Conservation (phyloP, 805 yeast species). For the Suhomyces canberraensis region DNA sequence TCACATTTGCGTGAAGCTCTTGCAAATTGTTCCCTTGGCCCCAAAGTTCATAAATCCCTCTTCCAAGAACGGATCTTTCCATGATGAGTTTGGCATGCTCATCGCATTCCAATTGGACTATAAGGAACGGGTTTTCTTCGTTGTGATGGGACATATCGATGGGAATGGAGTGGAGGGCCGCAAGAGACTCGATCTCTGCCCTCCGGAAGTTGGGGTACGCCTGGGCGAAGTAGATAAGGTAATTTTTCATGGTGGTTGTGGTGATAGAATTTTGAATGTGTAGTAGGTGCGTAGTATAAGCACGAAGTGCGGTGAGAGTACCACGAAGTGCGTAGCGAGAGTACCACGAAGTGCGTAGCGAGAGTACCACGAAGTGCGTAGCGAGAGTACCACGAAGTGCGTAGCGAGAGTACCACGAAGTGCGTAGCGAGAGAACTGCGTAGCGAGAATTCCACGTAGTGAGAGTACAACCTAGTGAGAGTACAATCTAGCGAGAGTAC, state of each 20-base stretch:
- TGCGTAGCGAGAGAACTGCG: no score
- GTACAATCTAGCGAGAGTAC: no score
- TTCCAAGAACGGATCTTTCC: conserved; percentile 63
- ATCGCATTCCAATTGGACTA: conserved; percentile 64
- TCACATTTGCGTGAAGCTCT: conserved; percentile 53
- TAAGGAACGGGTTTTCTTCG: conserved; percentile 64
- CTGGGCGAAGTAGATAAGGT: conserved; percentile 82
- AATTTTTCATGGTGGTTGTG: conserved; percentile 46
- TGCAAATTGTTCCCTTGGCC: conserved; percentile 61
- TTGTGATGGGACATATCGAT: conserved; percentile 61
- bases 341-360: no score
- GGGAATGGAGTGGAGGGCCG: conserved; percentile 54
- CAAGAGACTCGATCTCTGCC: conserved; percentile 84
- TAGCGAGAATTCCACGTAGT: no score
- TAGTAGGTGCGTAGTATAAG: background rate
- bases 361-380: no score
- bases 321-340: no score
- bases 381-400: no score
- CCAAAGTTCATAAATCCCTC: conserved; percentile 83
- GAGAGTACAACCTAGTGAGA: no score
- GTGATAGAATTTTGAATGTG: no score
- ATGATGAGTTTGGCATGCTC: conserved; percentile 63
- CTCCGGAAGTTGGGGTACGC: conserved; percentile 71
- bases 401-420: no score
- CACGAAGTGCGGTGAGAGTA: no score